Evolutionary conservation across 768 basidiomycete species (phyloP).

Genomic region (Scleroderma bovista): DNA sequence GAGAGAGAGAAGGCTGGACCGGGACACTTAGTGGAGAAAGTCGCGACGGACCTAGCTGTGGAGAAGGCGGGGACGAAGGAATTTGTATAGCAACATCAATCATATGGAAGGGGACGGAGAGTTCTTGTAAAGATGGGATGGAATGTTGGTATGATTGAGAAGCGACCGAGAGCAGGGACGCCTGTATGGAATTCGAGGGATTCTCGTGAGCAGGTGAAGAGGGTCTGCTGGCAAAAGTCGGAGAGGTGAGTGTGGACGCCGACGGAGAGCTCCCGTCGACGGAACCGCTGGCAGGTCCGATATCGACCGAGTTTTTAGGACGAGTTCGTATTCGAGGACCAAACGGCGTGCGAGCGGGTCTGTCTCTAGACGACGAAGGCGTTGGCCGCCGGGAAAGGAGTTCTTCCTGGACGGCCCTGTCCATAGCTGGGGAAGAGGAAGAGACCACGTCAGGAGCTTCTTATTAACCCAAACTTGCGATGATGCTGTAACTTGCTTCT

Average conservation of each 20-base stretch:
- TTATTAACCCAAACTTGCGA: no score
- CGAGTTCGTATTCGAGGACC: constrained; percentile 18
- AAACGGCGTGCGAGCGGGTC: constrained; percentile 16
- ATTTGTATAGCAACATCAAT: constrained; percentile 14
- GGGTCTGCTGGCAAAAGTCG: constrained; percentile 1
- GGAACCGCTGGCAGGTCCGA: constrained; percentile 2
- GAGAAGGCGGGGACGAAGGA: neutral
- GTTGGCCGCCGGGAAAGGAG: constrained; percentile 7
- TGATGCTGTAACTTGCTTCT: no score
- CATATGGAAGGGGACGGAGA: neutral
- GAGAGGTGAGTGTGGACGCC: neutral
- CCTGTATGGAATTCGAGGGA: neutral
- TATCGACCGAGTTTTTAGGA: constrained; percentile 11
- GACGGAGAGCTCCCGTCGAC: constrained; percentile 6
- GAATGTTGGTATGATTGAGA: neutral
- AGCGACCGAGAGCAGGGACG: constrained; percentile 1
- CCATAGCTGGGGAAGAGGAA: constrained; percentile 5
- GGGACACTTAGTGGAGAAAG: constrained; percentile 5
- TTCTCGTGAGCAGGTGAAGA: constrained; percentile 1
- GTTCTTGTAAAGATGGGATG: neutral
- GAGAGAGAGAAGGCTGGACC: constrained; percentile 3
- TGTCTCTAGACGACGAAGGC: constrained; percentile 10
- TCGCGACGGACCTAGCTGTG: constrained; percentile 10
- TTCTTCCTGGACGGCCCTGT: constrained; percentile 11
- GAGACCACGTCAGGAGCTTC: neutral